A percentile compares a stretch with the other conserved stretches of the same genome.
phyloP scores from a whole-genome alignment of 2,329 filamentous ascomycete species.

The Tricladium varicosporioides region DNA sequence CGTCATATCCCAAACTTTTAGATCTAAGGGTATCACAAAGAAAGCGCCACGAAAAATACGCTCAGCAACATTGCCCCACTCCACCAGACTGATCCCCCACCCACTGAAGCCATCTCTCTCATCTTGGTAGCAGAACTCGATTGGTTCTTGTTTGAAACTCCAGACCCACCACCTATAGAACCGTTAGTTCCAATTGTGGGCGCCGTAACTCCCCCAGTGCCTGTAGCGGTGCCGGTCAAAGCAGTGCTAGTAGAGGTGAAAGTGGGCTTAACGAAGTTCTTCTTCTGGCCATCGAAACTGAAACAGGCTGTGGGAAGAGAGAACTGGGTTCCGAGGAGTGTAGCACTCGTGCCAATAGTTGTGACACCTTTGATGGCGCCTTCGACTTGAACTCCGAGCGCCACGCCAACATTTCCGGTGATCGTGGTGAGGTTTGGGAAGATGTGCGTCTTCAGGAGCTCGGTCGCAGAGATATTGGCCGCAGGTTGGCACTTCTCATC shows the following conservation, averaged over 20 bases:
- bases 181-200: too few relatives aligned
- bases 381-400: constrained; percentile 6
- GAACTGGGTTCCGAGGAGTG: constrained; percentile 4
- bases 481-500: constrained; percentile 9
- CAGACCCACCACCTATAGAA: neutral
- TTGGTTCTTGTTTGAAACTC: neutral
- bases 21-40: constrained; percentile 3
- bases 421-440: constrained; percentile 13
- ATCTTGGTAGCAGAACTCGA: neutral
- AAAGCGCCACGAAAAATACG: constrained; percentile 12
- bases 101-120: neutral
- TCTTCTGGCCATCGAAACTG: constrained; percentile 7
- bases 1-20: neutral
- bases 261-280: constrained; percentile 11
- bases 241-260: neutral
- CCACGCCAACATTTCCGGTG: neutral
- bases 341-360: neutral
- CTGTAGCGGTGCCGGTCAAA: neutral
- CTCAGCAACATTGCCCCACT: constrained; percentile 4
- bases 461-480: neutral
- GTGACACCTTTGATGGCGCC: neutral
- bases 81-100: constrained; percentile 6
- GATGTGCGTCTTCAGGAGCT: constrained; percentile 2
- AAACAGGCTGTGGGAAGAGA: constrained; percentile 8
- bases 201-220: neutral